Conservation (phyloP, 2,329 filamentous ascomycete species). For the Delphinella strobiligena region DNA sequence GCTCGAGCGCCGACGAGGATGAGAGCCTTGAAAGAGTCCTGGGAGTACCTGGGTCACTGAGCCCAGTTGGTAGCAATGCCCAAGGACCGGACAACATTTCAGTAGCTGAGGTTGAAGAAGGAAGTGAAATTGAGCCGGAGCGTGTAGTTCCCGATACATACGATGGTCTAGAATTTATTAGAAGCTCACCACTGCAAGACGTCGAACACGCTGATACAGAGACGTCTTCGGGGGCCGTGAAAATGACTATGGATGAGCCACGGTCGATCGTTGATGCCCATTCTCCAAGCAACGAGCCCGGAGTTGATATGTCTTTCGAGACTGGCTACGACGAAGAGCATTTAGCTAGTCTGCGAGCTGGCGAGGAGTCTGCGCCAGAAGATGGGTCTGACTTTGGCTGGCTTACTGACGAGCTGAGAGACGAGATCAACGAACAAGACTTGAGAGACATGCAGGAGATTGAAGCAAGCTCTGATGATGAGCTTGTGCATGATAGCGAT, state of each 20-base stretch:
- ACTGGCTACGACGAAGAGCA: not conserved
- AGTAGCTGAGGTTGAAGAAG: not conserved
- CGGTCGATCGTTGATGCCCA: not conserved
- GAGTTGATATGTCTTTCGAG: slow-evolving; percentile 3
- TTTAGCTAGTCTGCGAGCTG: not conserved
- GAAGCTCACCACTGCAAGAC: too few relatives aligned
- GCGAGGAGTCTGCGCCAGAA: not conserved
- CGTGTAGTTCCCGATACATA: too few relatives aligned
- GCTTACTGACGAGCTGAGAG: not conserved
- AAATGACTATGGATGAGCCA: not conserved
- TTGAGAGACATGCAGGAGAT: slow-evolving; percentile 1
- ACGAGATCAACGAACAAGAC: slow-evolving; percentile 1
- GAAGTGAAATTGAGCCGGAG: too few relatives aligned
- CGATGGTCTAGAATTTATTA: too few relatives aligned
- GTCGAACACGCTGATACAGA: too few relatives aligned
- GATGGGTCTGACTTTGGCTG: not conserved
- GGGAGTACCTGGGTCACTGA: not conserved
- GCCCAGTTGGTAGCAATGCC: too few relatives aligned
- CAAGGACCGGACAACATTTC: not conserved
- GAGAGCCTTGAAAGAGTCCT: not conserved
- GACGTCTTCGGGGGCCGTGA: too few relatives aligned
- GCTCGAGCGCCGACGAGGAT: not conserved
- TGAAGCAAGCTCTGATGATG: not conserved
- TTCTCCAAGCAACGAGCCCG: slow-evolving; percentile 4
- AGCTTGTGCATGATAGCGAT: slow-evolving; percentile 31